Evolutionary conservation across 805 yeast species (phyloP).

Genomic region (Ogataea kodamae): DNA sequence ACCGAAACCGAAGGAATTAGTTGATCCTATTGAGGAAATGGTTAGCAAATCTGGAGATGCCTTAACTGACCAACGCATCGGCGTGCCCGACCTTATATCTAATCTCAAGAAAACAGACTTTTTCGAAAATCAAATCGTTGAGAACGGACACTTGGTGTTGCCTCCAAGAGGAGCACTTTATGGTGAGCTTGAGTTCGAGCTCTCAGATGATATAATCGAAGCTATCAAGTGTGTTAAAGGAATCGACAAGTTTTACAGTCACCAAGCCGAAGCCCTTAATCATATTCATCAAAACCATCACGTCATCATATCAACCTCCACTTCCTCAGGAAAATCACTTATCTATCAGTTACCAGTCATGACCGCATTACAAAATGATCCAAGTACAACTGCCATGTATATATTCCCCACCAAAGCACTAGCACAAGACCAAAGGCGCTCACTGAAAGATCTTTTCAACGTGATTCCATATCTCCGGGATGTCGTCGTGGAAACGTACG

Average conservation of each 20-base stretch:
- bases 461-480: conserved; percentile 43
- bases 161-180: conserved; percentile 45
- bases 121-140: conserved; percentile 63
- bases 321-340: conserved; percentile 93
- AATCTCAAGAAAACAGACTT: conserved; percentile 45
- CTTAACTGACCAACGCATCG: conserved; percentile 34
- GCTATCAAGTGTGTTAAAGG: conserved; percentile 50
- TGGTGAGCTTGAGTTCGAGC: conserved; percentile 38
- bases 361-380: conserved; percentile 40
- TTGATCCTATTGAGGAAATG: conserved; percentile 64
- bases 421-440: conserved; percentile 92
- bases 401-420: conserved; percentile 96
- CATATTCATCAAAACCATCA: conserved; percentile 53
- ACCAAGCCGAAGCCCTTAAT: conserved; percentile 77
- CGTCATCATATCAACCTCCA: conserved; percentile 88
- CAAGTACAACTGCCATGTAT: conserved; percentile 66
- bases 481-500: conserved; percentile 72
- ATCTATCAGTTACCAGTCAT: conserved; percentile 88
- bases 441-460: conserved; percentile 57
- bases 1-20: conserved; percentile 48
- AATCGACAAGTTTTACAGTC: conserved; percentile 60
- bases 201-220: conserved; percentile 49
- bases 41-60: conserved; percentile 28
- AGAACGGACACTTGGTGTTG: conserved; percentile 41
- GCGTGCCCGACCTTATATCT: conserved; percentile 42